These are phyloP conservation scores for Nannizziopsis arthrosporioides DNA, from an alignment of 2,329 filamentous ascomycete genomes.

Conservation along the genomic window DNA sequence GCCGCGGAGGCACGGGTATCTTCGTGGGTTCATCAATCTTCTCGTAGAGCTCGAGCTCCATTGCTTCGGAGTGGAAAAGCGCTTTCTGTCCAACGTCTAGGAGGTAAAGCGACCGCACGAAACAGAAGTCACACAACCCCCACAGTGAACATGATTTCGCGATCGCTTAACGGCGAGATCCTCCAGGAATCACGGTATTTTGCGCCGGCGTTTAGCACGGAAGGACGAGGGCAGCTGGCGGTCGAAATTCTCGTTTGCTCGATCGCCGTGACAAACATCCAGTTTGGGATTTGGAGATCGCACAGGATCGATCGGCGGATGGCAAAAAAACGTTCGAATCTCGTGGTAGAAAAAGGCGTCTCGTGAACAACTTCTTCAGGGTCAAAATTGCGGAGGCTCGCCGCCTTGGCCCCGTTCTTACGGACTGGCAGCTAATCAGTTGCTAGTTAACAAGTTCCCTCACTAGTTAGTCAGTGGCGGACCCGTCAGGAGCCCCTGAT, in stretches of 20 bases:
- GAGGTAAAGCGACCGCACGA: not conserved
- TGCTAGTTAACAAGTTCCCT: too few species aligned
- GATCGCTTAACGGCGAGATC: not conserved
- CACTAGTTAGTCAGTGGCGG: too few species aligned
- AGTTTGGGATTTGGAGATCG: too few species aligned
- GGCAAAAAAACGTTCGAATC: not conserved
- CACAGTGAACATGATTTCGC: conserved; percentile 6
- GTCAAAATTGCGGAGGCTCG: not conserved
- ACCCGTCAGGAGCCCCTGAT: too few species aligned
- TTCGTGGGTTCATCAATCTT: not conserved
- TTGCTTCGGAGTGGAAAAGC: not conserved
- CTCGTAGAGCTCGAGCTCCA: not conserved
- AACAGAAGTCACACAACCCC: not conserved
- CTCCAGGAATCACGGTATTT: not conserved
- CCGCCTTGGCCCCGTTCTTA: not conserved
- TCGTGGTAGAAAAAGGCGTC: not conserved
- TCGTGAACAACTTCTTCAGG: not conserved
- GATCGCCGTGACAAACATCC: too few species aligned
- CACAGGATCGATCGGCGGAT: not conserved
- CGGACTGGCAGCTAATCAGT: too few species aligned
- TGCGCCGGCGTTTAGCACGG: not conserved
- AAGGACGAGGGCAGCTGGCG: too few species aligned
- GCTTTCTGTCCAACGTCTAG: not conserved
- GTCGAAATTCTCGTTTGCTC: too few species aligned
- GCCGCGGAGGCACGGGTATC: conserved; percentile 5